Evolutionary conservation across 2,329 filamentous ascomycete genomes (phyloP), one percentile per base, ranked within the genome.

Genomic region (Fusarium subglutinans): DNA sequence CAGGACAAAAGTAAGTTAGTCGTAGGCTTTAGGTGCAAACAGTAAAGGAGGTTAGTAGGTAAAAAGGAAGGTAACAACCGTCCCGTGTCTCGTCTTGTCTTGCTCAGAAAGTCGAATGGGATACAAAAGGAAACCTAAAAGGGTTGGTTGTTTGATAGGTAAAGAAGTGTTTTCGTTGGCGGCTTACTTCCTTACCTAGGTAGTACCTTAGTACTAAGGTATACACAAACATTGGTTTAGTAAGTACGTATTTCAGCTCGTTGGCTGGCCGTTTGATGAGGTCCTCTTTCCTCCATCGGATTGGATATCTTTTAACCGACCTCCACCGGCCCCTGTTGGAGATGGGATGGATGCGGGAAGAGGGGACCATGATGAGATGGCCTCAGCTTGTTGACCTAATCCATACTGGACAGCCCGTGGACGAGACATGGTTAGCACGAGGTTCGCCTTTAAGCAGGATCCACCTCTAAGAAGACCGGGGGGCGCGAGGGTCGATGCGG

Each of bases 331-430:
- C 63, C 72, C 62, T 63, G 69, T 62, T 76, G 74, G 70, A 74
- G 69, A 75, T 75, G 73, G 74, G 62, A 76, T 63, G 73, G 72
- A 75, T 69, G 74, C 75, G 76, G 76, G 76, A 78, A 69, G 75
- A 77, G 66, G 67, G 72, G 67, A 51, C 58, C 61, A 74, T 65
- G 63, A 55, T 69, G 47, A 50, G 59, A 63, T 63, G 59, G 57
- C 62, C 75, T 71, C 54, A 61, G 47, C 67, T 70, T 41, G 59
- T 72, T 68, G 22, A 66, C 61, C 50, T 58, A 58, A 48, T 66
- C 61, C 63, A 50, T 59, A 45, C 40, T 58, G 73, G 73, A 48
- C 45, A 48, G 45, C 45, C 45, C 45, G 26, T 28, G 45, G 45
- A 64, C 51, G 63, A 56, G 66, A 59, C 76, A 66, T 68, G 76